Base-by-base conservation (phyloP, 495 filamentous ascomycete species). In the Neurospora discreta region DNA sequence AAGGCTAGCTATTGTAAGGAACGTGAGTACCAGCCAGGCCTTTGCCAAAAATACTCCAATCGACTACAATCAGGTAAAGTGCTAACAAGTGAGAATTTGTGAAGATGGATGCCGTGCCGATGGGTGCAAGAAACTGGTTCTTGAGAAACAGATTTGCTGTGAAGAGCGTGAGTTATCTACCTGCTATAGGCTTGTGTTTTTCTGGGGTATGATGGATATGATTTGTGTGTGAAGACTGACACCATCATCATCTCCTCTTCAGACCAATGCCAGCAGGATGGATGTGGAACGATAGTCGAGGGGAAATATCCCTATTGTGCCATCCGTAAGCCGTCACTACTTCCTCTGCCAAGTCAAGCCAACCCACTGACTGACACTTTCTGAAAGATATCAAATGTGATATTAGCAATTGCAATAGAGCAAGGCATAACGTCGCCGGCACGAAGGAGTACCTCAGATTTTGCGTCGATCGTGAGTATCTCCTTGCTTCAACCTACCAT, bases 401-500 rank as follows among this genome's bases (percentile, higher is more conserved):
- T 10, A 71, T 76, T 68, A 74, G 69, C 72, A 68, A 39, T 18
- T 73, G 72, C 69, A 71, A 68, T 6, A 68, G 70, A 68, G 74
- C 74, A 39, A 73, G 68, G 30, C 72, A 77, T 44, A 65, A 42
- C 3, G 36, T 39, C 1, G 20, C 69, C 13, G 75, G 70, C 38
- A 73, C 68, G 3, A 73, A 74, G 16, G 74, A 78, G 38, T 81
- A 79, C n/a, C 73, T 71, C 0, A 40, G n/a, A 10, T 79, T 69
- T 38, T 82, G 80, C 41, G 71, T 70, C 18, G 41, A 73, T 1
- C 80, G 80, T 82, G 38, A 71, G 80, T 72, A 11, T 42, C 39
- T 6, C 30, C 5, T 39, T 3, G 13, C 33, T 20, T 26, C n/a
- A 68, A 69, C 18, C 44, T 16, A 38, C 39, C 6, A 16, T 0